Conservation (phyloP, 2,329 filamentous ascomycete genomes). For the Aspergillus nomiae region DNA sequence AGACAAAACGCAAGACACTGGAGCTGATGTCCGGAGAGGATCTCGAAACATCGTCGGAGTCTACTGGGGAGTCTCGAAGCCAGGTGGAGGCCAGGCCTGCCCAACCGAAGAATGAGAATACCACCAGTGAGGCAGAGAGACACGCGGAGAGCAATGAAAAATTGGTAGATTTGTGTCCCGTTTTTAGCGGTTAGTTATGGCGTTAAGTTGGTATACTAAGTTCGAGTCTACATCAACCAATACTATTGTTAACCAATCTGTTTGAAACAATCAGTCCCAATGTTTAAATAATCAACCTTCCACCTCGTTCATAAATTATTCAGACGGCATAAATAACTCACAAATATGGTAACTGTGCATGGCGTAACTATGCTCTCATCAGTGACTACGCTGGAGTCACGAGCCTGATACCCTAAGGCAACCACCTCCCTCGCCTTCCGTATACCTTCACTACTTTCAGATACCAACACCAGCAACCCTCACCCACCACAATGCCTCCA, state of each 20-base stretch:
- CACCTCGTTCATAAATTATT: too few relatives aligned
- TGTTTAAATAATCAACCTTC: too few relatives aligned
- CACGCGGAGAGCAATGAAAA: too few relatives aligned
- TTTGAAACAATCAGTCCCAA: accelerated
- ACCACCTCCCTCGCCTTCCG: neutral
- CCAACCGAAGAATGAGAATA: neutral
- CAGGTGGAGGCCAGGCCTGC: neutral
- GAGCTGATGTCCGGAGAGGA: conserved; percentile 70
- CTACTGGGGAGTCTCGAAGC: neutral
- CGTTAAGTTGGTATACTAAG: neutral
- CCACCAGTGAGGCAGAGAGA: neutral
- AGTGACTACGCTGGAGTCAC: neutral
- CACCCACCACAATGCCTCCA: neutral
- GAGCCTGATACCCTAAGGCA: neutral
- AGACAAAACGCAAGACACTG: conserved; percentile 73
- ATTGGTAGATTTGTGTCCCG: too few relatives aligned
- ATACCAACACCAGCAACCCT: neutral
- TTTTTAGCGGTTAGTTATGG: neutral
- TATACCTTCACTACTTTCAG: neutral
- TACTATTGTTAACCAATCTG: neutral
- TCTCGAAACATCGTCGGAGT: neutral
- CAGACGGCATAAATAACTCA: too few relatives aligned
- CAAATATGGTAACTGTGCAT: neutral
- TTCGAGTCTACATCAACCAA: neutral
- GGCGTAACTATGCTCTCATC: neutral